Conservation (phyloP, 202 grass and related monocot genomes). For the Saccharum hybrid region DNA sequence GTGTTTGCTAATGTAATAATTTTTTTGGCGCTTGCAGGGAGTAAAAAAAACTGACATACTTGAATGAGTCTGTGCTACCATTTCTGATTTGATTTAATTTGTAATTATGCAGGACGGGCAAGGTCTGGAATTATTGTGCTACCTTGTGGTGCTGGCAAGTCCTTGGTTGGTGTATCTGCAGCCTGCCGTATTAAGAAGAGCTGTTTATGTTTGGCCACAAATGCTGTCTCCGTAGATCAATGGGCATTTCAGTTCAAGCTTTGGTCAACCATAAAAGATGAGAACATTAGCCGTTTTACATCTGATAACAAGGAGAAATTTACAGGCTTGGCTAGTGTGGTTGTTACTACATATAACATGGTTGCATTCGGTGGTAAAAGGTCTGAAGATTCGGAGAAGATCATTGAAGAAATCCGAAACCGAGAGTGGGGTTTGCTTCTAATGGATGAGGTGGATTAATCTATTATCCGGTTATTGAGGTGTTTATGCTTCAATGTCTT, state of each 20-base stretch:
- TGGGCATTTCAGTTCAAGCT: slow-evolving; percentile 99
- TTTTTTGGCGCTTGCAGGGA: no score
- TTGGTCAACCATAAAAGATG: slow-evolving; percentile 96
- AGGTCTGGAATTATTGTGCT: slow-evolving; percentile 97
- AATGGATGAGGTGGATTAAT: slow-evolving; percentile 86
- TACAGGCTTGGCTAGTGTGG: slow-evolving; percentile 79
- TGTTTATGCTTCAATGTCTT: slow-evolving; percentile 15
- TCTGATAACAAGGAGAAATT: slow-evolving; percentile 98
- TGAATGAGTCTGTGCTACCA: background rate
- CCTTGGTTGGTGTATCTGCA: slow-evolving; percentile 92
- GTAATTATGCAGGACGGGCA: slow-evolving; percentile 64
- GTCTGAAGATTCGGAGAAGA: slow-evolving; percentile 97
- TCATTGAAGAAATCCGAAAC: slow-evolving; percentile 94
- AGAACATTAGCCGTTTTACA: slow-evolving; percentile 91
- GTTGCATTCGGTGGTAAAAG: slow-evolving; percentile 94
- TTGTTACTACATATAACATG: slow-evolving; percentile 99
- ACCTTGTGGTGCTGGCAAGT: slow-evolving; percentile 97
- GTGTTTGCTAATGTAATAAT: no score
- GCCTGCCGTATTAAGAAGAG: slow-evolving; percentile 95
- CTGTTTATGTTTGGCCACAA: slow-evolving; percentile 92
- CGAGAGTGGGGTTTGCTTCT: slow-evolving; percentile 94
- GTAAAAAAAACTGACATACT: background rate
- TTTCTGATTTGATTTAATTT: slow-evolving; percentile 24
- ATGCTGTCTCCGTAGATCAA: slow-evolving; percentile 97
- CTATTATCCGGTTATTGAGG: background rate